These are phyloP conservation scores for Mollisiaceae sp. DNA, from an alignment of 2,329 filamentous ascomycete species.

Conservation along the genomic window DNA sequence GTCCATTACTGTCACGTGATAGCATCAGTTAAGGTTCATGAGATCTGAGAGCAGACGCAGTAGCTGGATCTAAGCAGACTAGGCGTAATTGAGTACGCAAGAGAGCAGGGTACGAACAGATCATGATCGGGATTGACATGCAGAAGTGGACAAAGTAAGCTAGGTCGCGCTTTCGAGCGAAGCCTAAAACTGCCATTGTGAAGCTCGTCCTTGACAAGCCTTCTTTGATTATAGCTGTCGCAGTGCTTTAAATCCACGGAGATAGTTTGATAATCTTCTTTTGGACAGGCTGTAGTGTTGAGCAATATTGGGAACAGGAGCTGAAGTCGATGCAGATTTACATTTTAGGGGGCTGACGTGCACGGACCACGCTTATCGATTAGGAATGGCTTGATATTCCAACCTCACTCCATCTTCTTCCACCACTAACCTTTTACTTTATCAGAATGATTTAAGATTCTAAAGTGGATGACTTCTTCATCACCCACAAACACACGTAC, in stretches of 20 bases:
- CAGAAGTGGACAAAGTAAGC: conserved; percentile 64
- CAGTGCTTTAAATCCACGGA: background rate
- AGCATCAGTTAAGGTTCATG: conserved; percentile 8
- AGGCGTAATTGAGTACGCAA: background rate
- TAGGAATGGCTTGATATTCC: background rate
- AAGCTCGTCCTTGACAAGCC: background rate
- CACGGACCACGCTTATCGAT: background rate
- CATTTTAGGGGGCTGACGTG: background rate
- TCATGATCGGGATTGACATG: conserved; percentile 65
- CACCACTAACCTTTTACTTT: background rate
- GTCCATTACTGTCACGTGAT: conserved; percentile 58
- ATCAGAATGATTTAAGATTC: background rate
- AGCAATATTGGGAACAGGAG: background rate
- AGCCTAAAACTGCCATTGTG: conserved; percentile 38
- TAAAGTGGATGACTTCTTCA: no score
- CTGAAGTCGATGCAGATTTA: background rate
- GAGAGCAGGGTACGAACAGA: conserved; percentile 53
- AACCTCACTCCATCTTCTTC: conserved; percentile 1
- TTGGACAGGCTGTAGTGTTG: background rate
- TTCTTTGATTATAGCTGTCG: background rate
- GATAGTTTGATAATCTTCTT: background rate
- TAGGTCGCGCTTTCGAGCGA: conserved; percentile 41
- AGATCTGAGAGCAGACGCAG: background rate
- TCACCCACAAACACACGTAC: no score
- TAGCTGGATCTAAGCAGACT: background rate